phyloP scores from a whole-genome alignment of 2,329 filamentous ascomycete genomes.

The Dothideomycetes sp. region DNA sequence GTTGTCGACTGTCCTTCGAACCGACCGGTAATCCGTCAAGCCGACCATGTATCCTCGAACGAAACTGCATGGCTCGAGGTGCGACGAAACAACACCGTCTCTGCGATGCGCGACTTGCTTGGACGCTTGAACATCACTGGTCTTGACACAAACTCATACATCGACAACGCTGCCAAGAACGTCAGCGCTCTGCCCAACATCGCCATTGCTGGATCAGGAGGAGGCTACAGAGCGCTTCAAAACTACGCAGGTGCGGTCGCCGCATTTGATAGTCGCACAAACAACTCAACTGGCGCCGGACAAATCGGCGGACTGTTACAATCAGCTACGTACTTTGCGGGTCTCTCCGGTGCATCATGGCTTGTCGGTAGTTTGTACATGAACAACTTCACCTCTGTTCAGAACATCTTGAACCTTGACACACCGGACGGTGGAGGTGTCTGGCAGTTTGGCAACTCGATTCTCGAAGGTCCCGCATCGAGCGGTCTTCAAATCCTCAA shows the following conservation, averaged over 20 bases:
- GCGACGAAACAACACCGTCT: conserved; percentile 62
- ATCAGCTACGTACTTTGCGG: conserved; percentile 68
- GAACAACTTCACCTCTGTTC: conserved; percentile 67
- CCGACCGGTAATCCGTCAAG: conserved; percentile 60
- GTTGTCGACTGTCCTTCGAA: conserved; percentile 58
- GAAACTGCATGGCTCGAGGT: conserved; percentile 66
- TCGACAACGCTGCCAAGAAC: conserved; percentile 51
- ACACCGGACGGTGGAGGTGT: conserved; percentile 36
- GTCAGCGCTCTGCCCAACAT: conserved; percentile 55
- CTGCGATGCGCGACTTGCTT: conserved; percentile 68
- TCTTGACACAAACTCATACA: conserved; percentile 68
- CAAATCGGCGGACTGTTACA: conserved; percentile 76
- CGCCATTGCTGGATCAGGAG: conserved; percentile 69
- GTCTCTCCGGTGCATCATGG: conserved; percentile 77
- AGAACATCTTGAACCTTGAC: conserved; percentile 40
- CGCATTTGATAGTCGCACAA: conserved; percentile 68
- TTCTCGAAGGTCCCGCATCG: conserved; percentile 49
- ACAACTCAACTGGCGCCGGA: conserved; percentile 50
- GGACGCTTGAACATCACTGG: conserved; percentile 61
- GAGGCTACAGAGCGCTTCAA: conserved; percentile 78
- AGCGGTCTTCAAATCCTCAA: conserved; percentile 45
- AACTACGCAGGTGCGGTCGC: conserved; percentile 72
- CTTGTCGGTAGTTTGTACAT: conserved; percentile 70
- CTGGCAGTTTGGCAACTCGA: conserved; percentile 56
- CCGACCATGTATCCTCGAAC: conserved; percentile 52